Percentiles rank a stretch among this genome's conserved stretches.
Conservation (phyloP, 495 filamentous ascomycete species). For the Aspergillus bridgeri region DNA sequence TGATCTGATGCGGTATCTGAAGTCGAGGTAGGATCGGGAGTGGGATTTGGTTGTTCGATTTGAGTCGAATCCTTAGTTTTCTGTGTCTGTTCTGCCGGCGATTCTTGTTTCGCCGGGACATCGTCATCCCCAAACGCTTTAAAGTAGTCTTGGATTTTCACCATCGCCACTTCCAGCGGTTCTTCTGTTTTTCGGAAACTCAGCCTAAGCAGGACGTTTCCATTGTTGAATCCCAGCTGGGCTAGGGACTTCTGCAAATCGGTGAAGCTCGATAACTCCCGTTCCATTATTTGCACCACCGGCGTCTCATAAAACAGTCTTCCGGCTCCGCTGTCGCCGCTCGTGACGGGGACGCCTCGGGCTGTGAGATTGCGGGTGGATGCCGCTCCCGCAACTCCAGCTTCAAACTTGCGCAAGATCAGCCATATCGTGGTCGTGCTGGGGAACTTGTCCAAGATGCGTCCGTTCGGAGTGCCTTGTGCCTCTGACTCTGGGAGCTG, state of each 20-base stretch:
- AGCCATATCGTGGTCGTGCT: constrained; percentile 84
- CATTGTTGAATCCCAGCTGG: constrained; percentile 82
- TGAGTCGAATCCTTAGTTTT: constrained; percentile 19
- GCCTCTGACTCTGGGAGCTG: constrained; percentile 70
- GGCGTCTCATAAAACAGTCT: constrained; percentile 84
- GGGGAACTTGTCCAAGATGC: constrained; percentile 77
- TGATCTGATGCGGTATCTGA: constrained; percentile 15
- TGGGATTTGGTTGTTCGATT: constrained; percentile 4
- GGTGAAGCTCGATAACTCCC: constrained; percentile 68
- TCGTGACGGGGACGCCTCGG: constrained; percentile 60
- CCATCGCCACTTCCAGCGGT: constrained; percentile 82
- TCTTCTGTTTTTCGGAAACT: constrained; percentile 70
- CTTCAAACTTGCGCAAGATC: constrained; percentile 84
- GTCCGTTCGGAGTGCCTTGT: constrained; percentile 50
- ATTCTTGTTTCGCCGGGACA: constrained; percentile 6
- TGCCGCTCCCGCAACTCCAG: constrained; percentile 51
- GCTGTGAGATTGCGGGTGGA: constrained; percentile 72
- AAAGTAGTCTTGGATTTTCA: constrained; percentile 72
- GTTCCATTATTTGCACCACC: constrained; percentile 73
- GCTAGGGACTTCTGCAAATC: constrained; percentile 84
- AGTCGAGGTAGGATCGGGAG: constrained; percentile 9
- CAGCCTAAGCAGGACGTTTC: constrained; percentile 72
- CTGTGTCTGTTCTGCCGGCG: constrained; percentile 12
- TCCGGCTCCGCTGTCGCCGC: constrained; percentile 57
- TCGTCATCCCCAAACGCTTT: constrained; percentile 38